Base-by-base conservation (phyloP, 345 rosid genomes). In the Corchorus olitorius region DNA sequence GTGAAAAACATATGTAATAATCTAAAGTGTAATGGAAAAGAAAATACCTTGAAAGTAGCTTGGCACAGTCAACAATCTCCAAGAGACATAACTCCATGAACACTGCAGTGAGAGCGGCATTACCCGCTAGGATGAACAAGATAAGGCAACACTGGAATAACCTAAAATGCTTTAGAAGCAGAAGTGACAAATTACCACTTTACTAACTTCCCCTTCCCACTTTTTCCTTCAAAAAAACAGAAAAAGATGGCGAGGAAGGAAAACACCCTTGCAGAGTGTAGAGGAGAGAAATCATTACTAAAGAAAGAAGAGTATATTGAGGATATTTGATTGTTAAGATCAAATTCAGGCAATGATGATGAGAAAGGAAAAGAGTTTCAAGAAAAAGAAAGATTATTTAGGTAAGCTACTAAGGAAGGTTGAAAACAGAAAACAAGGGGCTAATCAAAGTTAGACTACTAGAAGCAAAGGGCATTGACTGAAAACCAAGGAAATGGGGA, bases 141-240 rank as follows among this genome's bases (percentile, higher is more conserved):
- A 79, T 55, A 62, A 11, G 61, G 84, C 78, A 79, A 84, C 83
- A 77, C 8, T 52, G 81, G 79, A 3, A 46, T 22, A 53, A 80
- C 56, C 50, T 69, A 48, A 49, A 49, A 73, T 69, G 65, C 27
- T 56, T 75, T 65, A 76, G 64, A 69, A 77, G 81, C 86, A 82
- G 83, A 85, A 65, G 73, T 15, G 16, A 64, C 65, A 60, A 53
- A 73, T 45, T 66, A 55, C 80, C 68, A 65, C 49, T 56, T 77
- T 59, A 73, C 27, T 27, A 27, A 27, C 68, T 64, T 72, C 77
- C 82, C 80, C 83, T 84, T 85, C 83, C 94, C 92, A 85, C 82
- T 82, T 84, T 87, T 88, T 87, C 83, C 79, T 85, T 81, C 67
- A 19, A 90, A 96, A 92, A 95, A 87, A 77, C 81, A 76, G 92